Evolutionary conservation across 2,329 filamentous ascomycete genomes (phyloP).

Genomic region (Neobulgaria alba): DNA sequence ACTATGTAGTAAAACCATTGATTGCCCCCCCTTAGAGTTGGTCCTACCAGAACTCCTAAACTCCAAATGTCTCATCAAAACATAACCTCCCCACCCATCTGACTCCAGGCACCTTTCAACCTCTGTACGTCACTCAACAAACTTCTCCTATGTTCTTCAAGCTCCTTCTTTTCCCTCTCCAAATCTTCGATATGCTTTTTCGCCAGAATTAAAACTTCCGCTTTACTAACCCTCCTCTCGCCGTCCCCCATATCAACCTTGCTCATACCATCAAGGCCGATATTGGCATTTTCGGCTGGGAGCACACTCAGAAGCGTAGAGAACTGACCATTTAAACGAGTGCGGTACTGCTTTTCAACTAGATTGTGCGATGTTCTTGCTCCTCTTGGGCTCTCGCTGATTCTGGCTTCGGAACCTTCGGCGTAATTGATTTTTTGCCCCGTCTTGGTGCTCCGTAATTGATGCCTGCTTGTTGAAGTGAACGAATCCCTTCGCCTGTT

Average conservation of each 20-base stretch:
- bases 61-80: too few relatives aligned
- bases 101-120: conserved; percentile 1
- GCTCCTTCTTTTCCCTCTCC: conserved; percentile 1
- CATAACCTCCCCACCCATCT: conserved; percentile 1
- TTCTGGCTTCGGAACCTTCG: too few relatives aligned
- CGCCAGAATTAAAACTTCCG: conserved; percentile 5
- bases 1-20: too few relatives aligned
- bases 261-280: not conserved
- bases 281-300: not conserved
- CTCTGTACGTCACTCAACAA: conserved; percentile 1
- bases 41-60: too few relatives aligned
- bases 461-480: too few relatives aligned
- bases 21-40: too few relatives aligned
- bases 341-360: conserved; percentile 8
- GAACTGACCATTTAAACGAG: conserved; percentile 3
- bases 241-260: not conserved
- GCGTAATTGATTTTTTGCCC: too few relatives aligned
- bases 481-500: too few relatives aligned
- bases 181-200: conserved; percentile 5
- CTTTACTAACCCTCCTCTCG: conserved; percentile 3
- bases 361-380: conserved; percentile 2
- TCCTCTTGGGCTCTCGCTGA: too few relatives aligned
- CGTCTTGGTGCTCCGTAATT: too few relatives aligned
- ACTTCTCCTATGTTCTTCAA: conserved; percentile 1
- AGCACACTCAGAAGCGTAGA: conserved; percentile 2